These are phyloP conservation scores for Globisporangium middletonii DNA, from an alignment of 352 stramenopile genomes.

Conservation along the genomic window DNA sequence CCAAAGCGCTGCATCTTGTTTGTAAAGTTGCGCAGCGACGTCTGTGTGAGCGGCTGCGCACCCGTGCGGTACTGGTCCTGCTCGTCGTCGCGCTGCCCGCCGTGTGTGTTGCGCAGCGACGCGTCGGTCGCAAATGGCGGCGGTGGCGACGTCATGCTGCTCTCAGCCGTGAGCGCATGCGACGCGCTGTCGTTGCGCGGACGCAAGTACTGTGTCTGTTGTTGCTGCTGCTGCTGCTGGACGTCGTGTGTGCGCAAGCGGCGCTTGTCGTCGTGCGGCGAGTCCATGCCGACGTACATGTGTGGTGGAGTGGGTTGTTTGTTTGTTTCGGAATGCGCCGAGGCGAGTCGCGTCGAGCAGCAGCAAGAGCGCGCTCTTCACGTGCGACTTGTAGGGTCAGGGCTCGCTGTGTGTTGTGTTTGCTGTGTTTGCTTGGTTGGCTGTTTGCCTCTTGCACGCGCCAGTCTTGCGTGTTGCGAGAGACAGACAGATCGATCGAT, in stretches of 20 bases:
- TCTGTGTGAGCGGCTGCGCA: constrained; percentile 7
- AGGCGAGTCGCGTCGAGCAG: background rate
- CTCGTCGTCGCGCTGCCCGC: constrained; percentile 12
- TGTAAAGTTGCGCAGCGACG: constrained; percentile 1
- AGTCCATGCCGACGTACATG: constrained; percentile 18
- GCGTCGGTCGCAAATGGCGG: background rate
- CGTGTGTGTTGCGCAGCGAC: constrained; percentile 4
- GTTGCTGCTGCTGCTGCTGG: background rate
- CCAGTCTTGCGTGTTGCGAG: too few relatives aligned
- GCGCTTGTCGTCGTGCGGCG: constrained; percentile 9
- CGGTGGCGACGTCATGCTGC: constrained; percentile 5
- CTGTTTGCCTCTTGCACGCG: too few relatives aligned
- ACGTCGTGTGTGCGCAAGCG: background rate
- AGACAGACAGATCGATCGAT: too few relatives aligned
- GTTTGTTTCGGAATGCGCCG: background rate
- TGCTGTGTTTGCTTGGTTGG: too few relatives aligned
- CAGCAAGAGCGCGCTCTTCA: background rate
- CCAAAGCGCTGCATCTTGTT: background rate
- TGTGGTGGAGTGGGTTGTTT: background rate
- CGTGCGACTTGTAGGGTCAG: background rate
- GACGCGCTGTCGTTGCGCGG: background rate
- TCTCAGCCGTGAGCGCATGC: constrained; percentile 8
- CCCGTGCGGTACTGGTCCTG: constrained; percentile 7
- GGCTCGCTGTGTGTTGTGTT: too few relatives aligned
- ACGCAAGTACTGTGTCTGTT: background rate